These are phyloP conservation scores for Komagataella phaffii DNA, from an alignment of 805 yeast genomes.

Conservation along the genomic window DNA sequence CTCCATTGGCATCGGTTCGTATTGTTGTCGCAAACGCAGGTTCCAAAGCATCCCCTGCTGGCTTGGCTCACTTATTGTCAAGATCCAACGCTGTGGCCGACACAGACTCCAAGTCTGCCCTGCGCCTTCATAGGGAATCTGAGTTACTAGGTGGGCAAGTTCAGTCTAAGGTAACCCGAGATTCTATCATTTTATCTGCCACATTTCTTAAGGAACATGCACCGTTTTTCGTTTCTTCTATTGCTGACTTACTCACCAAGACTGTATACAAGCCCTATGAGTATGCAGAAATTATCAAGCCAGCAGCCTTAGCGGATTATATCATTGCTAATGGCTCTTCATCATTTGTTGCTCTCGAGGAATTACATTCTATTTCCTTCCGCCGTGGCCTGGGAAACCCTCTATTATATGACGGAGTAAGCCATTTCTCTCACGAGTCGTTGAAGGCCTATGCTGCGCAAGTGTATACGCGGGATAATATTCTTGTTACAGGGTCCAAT, in stretches of 20 bases:
- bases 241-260: slow-evolving; percentile 60
- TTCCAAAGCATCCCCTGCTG: slow-evolving; percentile 60
- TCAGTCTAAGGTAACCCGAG: slow-evolving; percentile 64
- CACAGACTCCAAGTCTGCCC: slow-evolving; percentile 72
- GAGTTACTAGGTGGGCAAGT: slow-evolving; percentile 86
- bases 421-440: slow-evolving; percentile 45
- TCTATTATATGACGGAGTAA: slow-evolving; percentile 55
- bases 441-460: slow-evolving; percentile 52
- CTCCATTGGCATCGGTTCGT: slow-evolving; percentile 56
- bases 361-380: slow-evolving; percentile 69
- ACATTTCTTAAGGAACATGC: slow-evolving; percentile 76
- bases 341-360: slow-evolving; percentile 54
- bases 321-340: slow-evolving; percentile 37
- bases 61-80: slow-evolving; percentile 76
- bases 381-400: slow-evolving; percentile 84
- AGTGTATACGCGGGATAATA: slow-evolving; percentile 57
- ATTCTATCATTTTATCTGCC: slow-evolving; percentile 67
- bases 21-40: slow-evolving; percentile 78
- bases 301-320: slow-evolving; percentile 58
- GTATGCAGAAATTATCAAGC: slow-evolving; percentile 67
- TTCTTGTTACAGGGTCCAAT: slow-evolving; percentile 62
- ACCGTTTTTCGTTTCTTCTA: slow-evolving; percentile 81
- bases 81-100: slow-evolving; percentile 66
- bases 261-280: slow-evolving; percentile 77
- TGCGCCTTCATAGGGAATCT: slow-evolving; percentile 87